Conservation (phyloP, 257 asterid genomes). For the Solanum phureja region DNA sequence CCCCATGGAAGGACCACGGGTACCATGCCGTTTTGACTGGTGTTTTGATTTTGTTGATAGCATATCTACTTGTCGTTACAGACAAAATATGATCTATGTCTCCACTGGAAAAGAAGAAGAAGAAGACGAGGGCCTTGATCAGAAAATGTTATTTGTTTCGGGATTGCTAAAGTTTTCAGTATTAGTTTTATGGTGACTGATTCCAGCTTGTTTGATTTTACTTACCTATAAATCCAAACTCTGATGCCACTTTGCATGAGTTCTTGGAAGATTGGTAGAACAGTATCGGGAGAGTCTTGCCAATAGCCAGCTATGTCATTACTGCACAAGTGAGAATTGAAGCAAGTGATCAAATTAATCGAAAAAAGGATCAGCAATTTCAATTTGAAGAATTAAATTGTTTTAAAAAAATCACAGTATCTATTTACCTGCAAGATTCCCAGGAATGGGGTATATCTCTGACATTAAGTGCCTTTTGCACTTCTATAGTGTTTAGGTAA, state of each 20-base stretch:
- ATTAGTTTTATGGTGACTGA: neutral
- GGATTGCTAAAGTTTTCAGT: neutral
- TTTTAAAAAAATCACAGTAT: neutral
- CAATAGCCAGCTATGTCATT: neutral
- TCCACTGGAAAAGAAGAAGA: constrained; percentile 30
- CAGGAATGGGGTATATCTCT: constrained; percentile 35
- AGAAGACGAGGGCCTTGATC: neutral
- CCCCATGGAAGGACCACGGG: constrained; percentile 45
- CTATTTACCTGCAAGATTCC: constrained; percentile 35
- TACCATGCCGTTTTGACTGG: constrained; percentile 43
- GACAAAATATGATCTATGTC: constrained; percentile 44
- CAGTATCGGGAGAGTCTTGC: constrained; percentile 36
- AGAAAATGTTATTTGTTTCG: neutral
- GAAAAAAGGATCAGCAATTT: neutral
- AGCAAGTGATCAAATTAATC: neutral
- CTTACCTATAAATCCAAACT: constrained; percentile 49
- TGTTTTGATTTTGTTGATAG: constrained; percentile 33
- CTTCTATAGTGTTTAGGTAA: constrained; percentile 37
- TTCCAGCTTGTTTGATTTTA: neutral
- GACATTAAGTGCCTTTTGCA: constrained; percentile 43
- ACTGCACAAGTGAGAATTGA: constrained; percentile 1
- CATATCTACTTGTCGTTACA: constrained; percentile 51
- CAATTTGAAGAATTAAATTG: neutral
- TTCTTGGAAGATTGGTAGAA: constrained; percentile 38
- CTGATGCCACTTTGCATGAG: constrained; percentile 38